phyloP scores from a whole-genome alignment of 2,329 filamentous ascomycete species.

The Sclerotinia trifoliorum region DNA sequence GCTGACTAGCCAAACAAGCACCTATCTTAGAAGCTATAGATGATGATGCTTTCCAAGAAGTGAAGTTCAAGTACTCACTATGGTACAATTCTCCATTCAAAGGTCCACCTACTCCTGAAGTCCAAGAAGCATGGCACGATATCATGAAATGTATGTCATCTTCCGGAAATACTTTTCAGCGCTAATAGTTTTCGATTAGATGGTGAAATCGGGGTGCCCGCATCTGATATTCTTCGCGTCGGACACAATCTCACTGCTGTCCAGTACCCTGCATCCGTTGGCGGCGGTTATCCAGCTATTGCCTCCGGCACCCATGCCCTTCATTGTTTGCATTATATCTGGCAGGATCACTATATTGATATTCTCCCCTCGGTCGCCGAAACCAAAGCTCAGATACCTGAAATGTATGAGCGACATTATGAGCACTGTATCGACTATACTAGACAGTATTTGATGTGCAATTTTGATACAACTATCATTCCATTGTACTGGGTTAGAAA shows the following conservation, averaged over 20 bases:
- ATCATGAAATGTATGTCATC: neutral
- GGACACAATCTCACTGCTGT: neutral
- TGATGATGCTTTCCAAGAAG: neutral
- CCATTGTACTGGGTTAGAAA: too few relatives aligned
- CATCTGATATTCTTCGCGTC: neutral
- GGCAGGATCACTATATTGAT: constrained; percentile 20
- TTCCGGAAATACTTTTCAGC: neutral
- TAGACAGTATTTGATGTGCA: neutral
- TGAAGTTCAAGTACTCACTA: neutral
- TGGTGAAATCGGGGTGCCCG: neutral
- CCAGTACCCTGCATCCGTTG: neutral
- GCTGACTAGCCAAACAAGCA: neutral
- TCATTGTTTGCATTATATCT: constrained; percentile 22
- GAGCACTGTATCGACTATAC: constrained; percentile 22
- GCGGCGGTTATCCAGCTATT: constrained; percentile 19
- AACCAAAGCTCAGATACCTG: neutral
- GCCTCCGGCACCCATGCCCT: constrained; percentile 18
- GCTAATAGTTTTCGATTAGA: neutral
- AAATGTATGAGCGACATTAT: constrained; percentile 19
- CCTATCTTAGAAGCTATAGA: neutral
- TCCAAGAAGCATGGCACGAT: neutral
- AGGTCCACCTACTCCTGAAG: neutral
- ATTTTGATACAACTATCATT: too few relatives aligned
- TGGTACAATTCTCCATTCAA: neutral
- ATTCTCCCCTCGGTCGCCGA: neutral